Percentiles rank a stretch among this genome's conserved stretches.
Evolutionary conservation across 371 early-diverging fungal species (phyloP).

Genomic region (Mortierella polycephala): DNA sequence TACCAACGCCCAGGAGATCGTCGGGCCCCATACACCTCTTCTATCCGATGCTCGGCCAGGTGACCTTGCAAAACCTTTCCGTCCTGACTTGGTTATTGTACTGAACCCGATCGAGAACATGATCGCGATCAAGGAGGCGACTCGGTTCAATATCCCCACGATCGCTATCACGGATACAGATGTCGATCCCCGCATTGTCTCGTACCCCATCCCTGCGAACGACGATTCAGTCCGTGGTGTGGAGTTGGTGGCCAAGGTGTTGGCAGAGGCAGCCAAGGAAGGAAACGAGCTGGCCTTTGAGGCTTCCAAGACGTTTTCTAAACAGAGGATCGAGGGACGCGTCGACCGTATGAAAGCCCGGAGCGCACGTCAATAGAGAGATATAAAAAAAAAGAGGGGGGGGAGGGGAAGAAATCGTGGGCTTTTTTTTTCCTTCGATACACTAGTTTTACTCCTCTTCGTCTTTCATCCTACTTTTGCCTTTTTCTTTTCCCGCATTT

Average conservation of each 20-base stretch:
- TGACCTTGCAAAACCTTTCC: slow-evolving; percentile 67
- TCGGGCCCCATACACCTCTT: slow-evolving; percentile 67
- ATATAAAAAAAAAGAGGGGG: neutral
- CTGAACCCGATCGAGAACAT: slow-evolving; percentile 87
- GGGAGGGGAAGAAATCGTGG: too few species aligned
- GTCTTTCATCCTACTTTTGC: too few species aligned
- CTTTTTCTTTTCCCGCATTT: too few species aligned
- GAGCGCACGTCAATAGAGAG: slow-evolving; percentile 26
- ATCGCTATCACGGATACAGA: slow-evolving; percentile 95
- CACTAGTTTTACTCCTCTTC: neutral
- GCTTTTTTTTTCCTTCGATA: neutral
- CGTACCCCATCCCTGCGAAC: slow-evolving; percentile 97
- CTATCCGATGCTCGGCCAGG: slow-evolving; percentile 65
- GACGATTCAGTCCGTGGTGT: slow-evolving; percentile 90
- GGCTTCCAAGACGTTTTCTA: slow-evolving; percentile 24
- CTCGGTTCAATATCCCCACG: slow-evolving; percentile 85
- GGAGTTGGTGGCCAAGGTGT: slow-evolving; percentile 84
- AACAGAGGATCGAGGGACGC: slow-evolving; percentile 43
- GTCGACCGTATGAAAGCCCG: slow-evolving; percentile 42
- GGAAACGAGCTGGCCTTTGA: slow-evolving; percentile 57
- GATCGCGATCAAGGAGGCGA: slow-evolving; percentile 87
- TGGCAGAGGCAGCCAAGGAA: slow-evolving; percentile 82
- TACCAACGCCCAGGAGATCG: slow-evolving; percentile 85
- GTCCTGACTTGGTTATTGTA: slow-evolving; percentile 91
- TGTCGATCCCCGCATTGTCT: slow-evolving; percentile 87